These are phyloP conservation scores for Penstemon newberryi DNA, from an alignment of 257 asterid genomes.

Conservation along the genomic window DNA sequence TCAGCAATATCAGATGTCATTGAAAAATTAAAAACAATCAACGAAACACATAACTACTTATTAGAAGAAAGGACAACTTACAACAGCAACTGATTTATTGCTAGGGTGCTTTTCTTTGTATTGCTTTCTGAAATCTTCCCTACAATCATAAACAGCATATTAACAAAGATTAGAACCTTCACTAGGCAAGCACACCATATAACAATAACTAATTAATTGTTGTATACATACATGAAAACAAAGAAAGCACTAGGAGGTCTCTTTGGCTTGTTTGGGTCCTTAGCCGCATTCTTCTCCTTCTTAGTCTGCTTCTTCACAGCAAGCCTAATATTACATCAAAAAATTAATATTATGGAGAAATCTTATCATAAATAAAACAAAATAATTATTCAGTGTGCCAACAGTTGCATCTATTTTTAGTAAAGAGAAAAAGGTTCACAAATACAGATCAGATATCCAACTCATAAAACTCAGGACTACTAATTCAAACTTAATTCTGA, in stretches of 20 bases:
- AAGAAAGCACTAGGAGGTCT: conserved; percentile 70
- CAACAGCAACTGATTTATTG: conserved; percentile 48
- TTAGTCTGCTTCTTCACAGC: conserved; percentile 46
- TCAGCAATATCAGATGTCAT: background rate
- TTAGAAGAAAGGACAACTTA: conserved; percentile 18
- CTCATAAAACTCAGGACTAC: no score
- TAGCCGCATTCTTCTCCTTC: conserved; percentile 50
- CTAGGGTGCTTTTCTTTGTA: conserved; percentile 38
- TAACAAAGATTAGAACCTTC: background rate
- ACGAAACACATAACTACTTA: no score
- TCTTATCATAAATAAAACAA: background rate
- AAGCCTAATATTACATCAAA: conserved; percentile 40
- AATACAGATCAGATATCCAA: no score
- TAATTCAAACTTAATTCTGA: no score
- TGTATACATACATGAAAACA: conserved; percentile 54
- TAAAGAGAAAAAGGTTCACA: no score
- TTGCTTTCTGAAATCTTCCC: conserved; percentile 43
- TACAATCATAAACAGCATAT: background rate
- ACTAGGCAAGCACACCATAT: background rate
- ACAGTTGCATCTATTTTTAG: no score
- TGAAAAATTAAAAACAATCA: background rate
- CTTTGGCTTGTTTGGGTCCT: conserved; percentile 79
- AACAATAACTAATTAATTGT: background rate
- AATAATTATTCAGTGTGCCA: no score
- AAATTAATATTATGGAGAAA: background rate